phyloP scores from a whole-genome alignment of 192 early-diverging fungal genomes.

The Glomus cerebriforme region DNA sequence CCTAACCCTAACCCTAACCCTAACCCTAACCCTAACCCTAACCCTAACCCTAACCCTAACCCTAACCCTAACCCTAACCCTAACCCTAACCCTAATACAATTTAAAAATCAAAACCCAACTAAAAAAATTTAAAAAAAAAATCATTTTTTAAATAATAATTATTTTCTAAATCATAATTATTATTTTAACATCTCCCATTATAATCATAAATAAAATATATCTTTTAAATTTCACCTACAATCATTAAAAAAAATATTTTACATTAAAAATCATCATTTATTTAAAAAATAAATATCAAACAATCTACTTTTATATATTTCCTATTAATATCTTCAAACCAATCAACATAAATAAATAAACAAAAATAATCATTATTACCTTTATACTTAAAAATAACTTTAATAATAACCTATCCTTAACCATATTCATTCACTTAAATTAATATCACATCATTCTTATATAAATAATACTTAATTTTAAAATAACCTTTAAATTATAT shows the following conservation, averaged over 20 bases:
- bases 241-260: neutral
- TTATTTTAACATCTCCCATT: neutral
- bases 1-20: too few relatives aligned
- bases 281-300: neutral
- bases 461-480: neutral
- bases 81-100: too few relatives aligned
- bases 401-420: neutral
- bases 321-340: too few relatives aligned
- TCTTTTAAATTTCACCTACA: neutral
- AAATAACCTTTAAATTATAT: neutral
- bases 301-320: neutral
- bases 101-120: too few relatives aligned
- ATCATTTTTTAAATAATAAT: neutral
- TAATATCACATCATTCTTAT: neutral
- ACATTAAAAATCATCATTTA: neutral
- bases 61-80: too few relatives aligned
- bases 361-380: neutral
- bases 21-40: too few relatives aligned
- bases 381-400: neutral
- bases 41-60: too few relatives aligned
- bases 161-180: neutral
- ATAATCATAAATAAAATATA: neutral
- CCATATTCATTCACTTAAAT: neutral
- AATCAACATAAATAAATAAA: neutral
- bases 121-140: neutral